Conservation (phyloP, 2,329 filamentous ascomycete species). For the Lachnellula hyalina region DNA sequence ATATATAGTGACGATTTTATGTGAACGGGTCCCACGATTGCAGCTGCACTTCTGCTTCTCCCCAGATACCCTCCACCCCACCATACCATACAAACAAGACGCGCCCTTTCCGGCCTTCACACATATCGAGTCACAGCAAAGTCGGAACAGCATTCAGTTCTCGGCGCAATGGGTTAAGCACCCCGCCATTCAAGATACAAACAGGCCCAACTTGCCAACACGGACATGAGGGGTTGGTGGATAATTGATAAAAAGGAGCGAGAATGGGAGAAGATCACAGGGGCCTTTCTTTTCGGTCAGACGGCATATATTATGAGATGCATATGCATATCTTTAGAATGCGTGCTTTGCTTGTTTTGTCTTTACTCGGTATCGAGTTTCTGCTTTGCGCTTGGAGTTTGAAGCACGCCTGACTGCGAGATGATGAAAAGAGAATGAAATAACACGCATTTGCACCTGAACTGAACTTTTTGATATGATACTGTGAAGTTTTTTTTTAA, state of each 20-base stretch:
- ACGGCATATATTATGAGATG: conserved; percentile 10
- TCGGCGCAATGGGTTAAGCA: conserved; percentile 4
- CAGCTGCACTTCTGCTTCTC: conserved; percentile 9
- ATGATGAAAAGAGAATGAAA: no score
- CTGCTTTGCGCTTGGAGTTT: no score
- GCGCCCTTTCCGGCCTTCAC: conserved; percentile 5
- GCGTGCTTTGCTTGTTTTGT: conserved; percentile 11
- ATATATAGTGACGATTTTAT: conserved; percentile 62
- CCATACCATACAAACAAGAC: neutral
- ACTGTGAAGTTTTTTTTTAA: no score
- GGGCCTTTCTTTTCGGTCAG: conserved; percentile 21
- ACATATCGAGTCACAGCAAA: conserved; percentile 3
- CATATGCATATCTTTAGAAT: conserved; percentile 11
- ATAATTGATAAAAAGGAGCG: conserved; percentile 8
- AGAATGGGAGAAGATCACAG: conserved; percentile 12
- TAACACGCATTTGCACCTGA: no score
- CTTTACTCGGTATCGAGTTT: neutral
- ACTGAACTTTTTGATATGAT: no score
- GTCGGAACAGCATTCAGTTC: conserved; percentile 2
- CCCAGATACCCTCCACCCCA: conserved; percentile 4
- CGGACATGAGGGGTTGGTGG: conserved; percentile 1
- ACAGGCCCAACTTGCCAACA: conserved; percentile 3
- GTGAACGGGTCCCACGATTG: conserved; percentile 42
- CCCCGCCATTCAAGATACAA: conserved; percentile 4
- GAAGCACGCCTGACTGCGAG: no score